Base-by-base conservation (phyloP, 768 basidiomycete species). In the Pisolithus sp. region DNA sequence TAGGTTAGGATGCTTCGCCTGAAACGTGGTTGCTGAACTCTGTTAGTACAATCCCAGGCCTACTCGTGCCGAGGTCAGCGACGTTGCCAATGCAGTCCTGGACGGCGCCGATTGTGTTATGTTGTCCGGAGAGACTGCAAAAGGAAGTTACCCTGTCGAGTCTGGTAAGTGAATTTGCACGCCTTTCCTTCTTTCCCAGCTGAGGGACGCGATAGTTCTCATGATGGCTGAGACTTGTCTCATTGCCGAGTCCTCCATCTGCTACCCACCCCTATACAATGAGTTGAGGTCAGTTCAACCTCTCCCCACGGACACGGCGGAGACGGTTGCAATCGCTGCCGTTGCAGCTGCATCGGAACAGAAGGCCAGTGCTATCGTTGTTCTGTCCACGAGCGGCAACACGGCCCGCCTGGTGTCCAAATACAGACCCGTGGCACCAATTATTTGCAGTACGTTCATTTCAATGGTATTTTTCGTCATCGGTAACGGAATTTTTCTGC, bases 171-270 rank as follows among this genome's bases (percentile, higher is more conserved):
- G 15, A 30, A 46, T 47, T 39, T 18, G 17, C 26, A n/a, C 8
- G 24, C 9, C 43, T 26, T 4, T 17, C 5, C 7, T 45, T 24
- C 5, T 17, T 26, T 18, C 12, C 34, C 50, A 39, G 58, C 57
- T 52, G 51, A 53, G 37, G 21, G 36, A 23, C 46, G 43, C 49
- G 13, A 23, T 58, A 91, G 94, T 99, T 58, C 80, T 93, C 61
- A 95, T 98, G 95, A 99, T 99, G 96, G 96, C 95, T 48, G 96
- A 99, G 77, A 98, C 94, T 3, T 97, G 95, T 68, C 79, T 93
- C 63, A 86, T 99, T 57, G 95, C 96, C 52, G 96, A 99, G 73
- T 81, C 87, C 44, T 87, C 95, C 31, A 91, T 95, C 70, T 93
- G 90, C 76, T 94, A 97, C 67, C 90, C 91, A 39, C 89, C 93